A percentile compares a stretch with the other conserved stretches of the same genome.
These are phyloP conservation scores for Candida alai DNA, from an alignment of 805 yeast genomes.

Conservation along the genomic window DNA sequence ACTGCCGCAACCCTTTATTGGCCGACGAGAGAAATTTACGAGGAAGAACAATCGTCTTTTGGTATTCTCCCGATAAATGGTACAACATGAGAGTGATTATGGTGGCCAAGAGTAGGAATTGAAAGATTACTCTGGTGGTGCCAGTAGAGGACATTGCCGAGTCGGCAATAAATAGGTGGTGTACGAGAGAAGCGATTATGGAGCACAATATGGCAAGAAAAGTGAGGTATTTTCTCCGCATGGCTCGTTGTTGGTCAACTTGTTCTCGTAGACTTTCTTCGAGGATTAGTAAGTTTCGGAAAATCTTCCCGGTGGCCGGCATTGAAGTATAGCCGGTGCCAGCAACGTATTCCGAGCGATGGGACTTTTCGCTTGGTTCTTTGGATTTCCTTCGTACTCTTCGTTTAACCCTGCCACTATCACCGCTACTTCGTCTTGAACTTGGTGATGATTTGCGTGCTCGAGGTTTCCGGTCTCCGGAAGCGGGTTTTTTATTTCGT, in stretches of 20 bases:
- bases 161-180: slow-evolving; percentile 32
- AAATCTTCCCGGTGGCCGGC: slow-evolving; percentile 66
- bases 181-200: slow-evolving; percentile 37
- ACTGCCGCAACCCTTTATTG: slow-evolving; percentile 82
- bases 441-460: neutral
- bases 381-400: slow-evolving; percentile 22
- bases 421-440: slow-evolving; percentile 2
- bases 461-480: slow-evolving; percentile 1
- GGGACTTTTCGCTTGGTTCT: slow-evolving; percentile 10
- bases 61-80: slow-evolving; percentile 86
- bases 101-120: slow-evolving; percentile 58
- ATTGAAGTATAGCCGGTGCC: slow-evolving; percentile 30
- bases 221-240: slow-evolving; percentile 59
- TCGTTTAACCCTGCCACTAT: slow-evolving; percentile 16
- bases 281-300: slow-evolving; percentile 73
- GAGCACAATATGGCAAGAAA: slow-evolving; percentile 43
- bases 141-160: slow-evolving; percentile 19
- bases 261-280: slow-evolving; percentile 87
- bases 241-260: slow-evolving; percentile 62
- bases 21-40: slow-evolving; percentile 75
- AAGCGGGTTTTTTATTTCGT: slow-evolving; percentile 4
- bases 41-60: slow-evolving; percentile 77
- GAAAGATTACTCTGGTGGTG: slow-evolving; percentile 36
- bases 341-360: slow-evolving; percentile 11
- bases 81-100: slow-evolving; percentile 69